Base-by-base conservation (phyloP, 495 filamentous ascomycete species). In the Tetracladium marchalianum region DNA sequence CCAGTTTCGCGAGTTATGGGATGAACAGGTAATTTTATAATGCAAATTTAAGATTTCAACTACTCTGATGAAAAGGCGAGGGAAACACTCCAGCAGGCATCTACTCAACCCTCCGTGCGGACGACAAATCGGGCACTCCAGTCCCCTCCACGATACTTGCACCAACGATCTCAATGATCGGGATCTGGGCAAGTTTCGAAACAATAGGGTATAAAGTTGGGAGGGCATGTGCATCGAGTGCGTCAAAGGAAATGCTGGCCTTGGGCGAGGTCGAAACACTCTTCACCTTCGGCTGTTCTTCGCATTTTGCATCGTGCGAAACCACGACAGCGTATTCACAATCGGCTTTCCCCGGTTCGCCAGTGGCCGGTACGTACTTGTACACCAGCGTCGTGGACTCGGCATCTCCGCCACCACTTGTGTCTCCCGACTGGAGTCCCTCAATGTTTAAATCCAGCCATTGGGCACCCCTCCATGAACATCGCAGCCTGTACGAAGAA, bases 171-270 rank as follows among this genome's bases (percentile, higher is more conserved):
- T 72, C 68, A 52, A 75, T 75, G 6, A 75, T 57, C 0, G 72
- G 76, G 37, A 81, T 65, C 41, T 76, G 72, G 0, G 65, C 69
- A 48, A 79, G 47, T 19, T 61, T 58, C 35, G 59, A 57, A 17
- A 74, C 56, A 19, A 80, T 60, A 59, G 77, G 72, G 49, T 80
- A 72, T 34, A 79, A 56, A 1, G 73, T 79, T 0, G 77, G 76
- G 41, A 80, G 51, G 15, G 55, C 55, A 22, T 73, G 58, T 72
- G 66, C 72, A 44, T 69, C 63, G 15, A 70, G 53, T 5, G 53
- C 54, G 32, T 70, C 58, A 49, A 62, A 61, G 3, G 57, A 61
- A 11, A 58, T 27, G 10, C 46, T 51, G 13, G 57, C 68, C 39
- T 65, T 67, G 12, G 54, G 57, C n/a, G 67, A 59, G 38, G 56